Base-by-base conservation (phyloP, 2,329 filamentous ascomycete species). In the Penicillium decumbens region DNA sequence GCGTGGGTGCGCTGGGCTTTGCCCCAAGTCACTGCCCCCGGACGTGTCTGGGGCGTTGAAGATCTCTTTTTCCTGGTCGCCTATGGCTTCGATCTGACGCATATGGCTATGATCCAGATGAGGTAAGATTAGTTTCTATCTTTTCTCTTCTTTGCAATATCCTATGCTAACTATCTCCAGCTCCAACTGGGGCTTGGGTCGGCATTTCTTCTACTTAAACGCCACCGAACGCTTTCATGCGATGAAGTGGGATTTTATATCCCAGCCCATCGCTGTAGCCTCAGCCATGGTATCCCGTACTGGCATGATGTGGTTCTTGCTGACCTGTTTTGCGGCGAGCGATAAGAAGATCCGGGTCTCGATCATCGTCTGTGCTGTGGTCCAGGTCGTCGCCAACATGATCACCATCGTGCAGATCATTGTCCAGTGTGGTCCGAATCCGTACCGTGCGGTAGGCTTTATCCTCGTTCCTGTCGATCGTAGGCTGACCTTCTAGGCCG, bases 251-350 rank as follows among this genome's bases (percentile, higher is more conserved):
- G 55, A 57, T 18, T 56, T 56, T 20, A 48, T 57, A 12, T 53
- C 50, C 3, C 59, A 67, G 58, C 57, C 59, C 2, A 33, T 61
- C 23, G 59, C 65, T 6, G 64, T 70, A 4, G 29, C 62, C 9
- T 65, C 67, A 1, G 61, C 65, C 2, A 69, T 69, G 66, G 48
- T 67, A 28, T 69, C 65, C 4, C 57, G 67, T 3, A 61, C 67
- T 6, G 66, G 66, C 18, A 69, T 70, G 62, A 69, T 67, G 58
- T 66, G 65, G 59, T 70, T 69, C 32, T 55, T 70, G 4, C 58
- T 65, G 47, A 66, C 58, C 2, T 70, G 67, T 41, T 70, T 70
- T 35, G 58, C 60, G 7, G 58, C 61, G 8, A 66, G 60, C 27
- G 60, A 68, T 33, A 58, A 53, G 24, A 61, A 60, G 15, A 49